A percentile compares a stretch with the other conserved stretches of the same genome.
These are phyloP conservation scores for Candida koratica DNA, from an alignment of 805 yeast genomes.

Conservation along the genomic window DNA sequence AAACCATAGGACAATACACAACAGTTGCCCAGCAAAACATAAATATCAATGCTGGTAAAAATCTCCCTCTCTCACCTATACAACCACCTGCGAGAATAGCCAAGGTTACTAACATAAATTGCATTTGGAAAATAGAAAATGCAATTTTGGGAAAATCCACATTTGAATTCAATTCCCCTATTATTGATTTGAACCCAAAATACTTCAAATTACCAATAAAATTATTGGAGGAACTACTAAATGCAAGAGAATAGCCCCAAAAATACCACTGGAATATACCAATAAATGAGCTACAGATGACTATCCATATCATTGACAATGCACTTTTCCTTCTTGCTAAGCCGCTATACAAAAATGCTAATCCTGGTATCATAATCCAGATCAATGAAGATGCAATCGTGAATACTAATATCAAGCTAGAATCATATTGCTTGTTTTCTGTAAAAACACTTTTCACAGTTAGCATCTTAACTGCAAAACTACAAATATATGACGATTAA, in stretches of 20 bases:
- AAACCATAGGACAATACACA: constrained; percentile 92
- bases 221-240: constrained; percentile 73
- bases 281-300: constrained; percentile 67
- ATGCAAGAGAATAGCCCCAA: constrained; percentile 96
- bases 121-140: constrained; percentile 82
- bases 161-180: constrained; percentile 37
- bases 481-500: no score
- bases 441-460: constrained; percentile 30
- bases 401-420: constrained; percentile 36
- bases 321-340: constrained; percentile 89
- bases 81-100: constrained; percentile 90
- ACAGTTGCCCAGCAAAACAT: constrained; percentile 84
- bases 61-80: constrained; percentile 83
- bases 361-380: constrained; percentile 90
- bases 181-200: constrained; percentile 78
- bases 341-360: constrained; percentile 90
- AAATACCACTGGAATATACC: constrained; percentile 91
- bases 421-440: constrained; percentile 31
- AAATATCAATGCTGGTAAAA: constrained; percentile 79
- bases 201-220: constrained; percentile 84
- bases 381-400: constrained; percentile 66
- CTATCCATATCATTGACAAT: constrained; percentile 76
- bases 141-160: constrained; percentile 74
- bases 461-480: constrained; percentile 11
- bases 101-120: constrained; percentile 87